phyloP scores from a whole-genome alignment of 2,329 filamentous ascomycete species.

The Macrophomina phaseolina region DNA sequence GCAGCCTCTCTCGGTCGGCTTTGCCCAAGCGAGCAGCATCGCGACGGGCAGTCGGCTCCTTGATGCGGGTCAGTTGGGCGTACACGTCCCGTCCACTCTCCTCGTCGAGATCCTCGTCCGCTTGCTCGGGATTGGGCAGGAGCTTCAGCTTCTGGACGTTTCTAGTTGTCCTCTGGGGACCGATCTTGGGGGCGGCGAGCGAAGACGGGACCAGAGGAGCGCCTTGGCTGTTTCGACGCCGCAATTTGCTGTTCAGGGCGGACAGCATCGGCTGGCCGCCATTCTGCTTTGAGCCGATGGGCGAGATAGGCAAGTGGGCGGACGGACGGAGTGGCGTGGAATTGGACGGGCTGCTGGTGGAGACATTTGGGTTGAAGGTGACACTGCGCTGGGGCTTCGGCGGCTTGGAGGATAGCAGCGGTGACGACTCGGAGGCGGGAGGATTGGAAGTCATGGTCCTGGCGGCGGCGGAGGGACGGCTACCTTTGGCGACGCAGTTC shows the following conservation, averaged over 20 bases:
- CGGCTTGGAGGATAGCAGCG: slow-evolving; percentile 44
- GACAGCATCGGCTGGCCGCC: slow-evolving; percentile 62
- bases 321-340: slow-evolving; percentile 41
- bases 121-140: slow-evolving; percentile 86
- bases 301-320: slow-evolving; percentile 37
- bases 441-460: slow-evolving; percentile 20
- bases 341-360: slow-evolving; percentile 49
- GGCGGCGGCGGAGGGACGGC: background rate
- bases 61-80: slow-evolving; percentile 96
- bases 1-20: slow-evolving; percentile 84
- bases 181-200: slow-evolving; percentile 72
- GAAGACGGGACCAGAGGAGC: slow-evolving; percentile 56
- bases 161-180: slow-evolving; percentile 92
- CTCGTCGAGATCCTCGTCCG: slow-evolving; percentile 76
- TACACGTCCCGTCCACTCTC: slow-evolving; percentile 96
- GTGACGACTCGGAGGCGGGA: slow-evolving; percentile 39
- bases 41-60: slow-evolving; percentile 89
- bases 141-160: slow-evolving; percentile 97
- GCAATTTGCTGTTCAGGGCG: slow-evolving; percentile 84
- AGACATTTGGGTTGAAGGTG: slow-evolving; percentile 73
- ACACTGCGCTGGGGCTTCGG: slow-evolving; percentile 65
- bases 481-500: slow-evolving; percentile 4
- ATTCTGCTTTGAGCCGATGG: slow-evolving; percentile 35
- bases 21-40: slow-evolving; percentile 94
- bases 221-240: slow-evolving; percentile 83